Base-by-base conservation (phyloP, 345 rosid species). In the Citrus mangshanensis region DNA sequence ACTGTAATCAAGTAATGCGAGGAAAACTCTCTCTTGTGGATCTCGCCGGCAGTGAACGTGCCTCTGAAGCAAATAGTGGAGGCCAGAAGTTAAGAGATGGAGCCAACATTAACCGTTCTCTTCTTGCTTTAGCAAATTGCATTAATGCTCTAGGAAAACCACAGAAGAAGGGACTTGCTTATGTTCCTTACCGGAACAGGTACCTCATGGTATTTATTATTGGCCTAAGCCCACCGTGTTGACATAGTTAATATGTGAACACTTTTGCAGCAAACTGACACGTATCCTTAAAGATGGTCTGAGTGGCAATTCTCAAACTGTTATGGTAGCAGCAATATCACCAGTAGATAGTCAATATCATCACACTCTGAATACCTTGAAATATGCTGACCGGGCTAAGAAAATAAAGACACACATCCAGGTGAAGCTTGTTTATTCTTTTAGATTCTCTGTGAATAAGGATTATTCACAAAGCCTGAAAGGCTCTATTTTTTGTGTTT, bases 21-120 rank as follows among this genome's bases (percentile, higher is more conserved):
- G 98, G 98, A 78, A 95, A 95, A 84, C 96, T 95, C 72, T 95
- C 99, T 68, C 99, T 95, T 80, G 99, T 95, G 68, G 99, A 95
- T 86, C 99, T 95, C 83, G 99, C 99, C 78, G 98, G 99, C 55
- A 95, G 98, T 87, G 99, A 95, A 86, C 87, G 98, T 82, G 96
- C 99, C 70, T 90, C 98, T 69, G 99, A 95, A 86, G 91, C 98
- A 35, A 95, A 95, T 81, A 91, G 82, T 69, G 95, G 92, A 35
- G 99, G 98, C 73, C 93, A 91, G 81, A 95, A 95, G 87, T 88
- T 95, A 72, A 92, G 98, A 74, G 99, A 93, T 87, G 99, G 99
- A 70, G 99, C 97, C 62, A 95, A 93, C 63, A 95, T 94, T 38
- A 93, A 93, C 77, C 92, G 97, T 40, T 93, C 98, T 8, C 98